Evolutionary conservation across 805 yeast species (phyloP).

Genomic region (Candida piceae): DNA sequence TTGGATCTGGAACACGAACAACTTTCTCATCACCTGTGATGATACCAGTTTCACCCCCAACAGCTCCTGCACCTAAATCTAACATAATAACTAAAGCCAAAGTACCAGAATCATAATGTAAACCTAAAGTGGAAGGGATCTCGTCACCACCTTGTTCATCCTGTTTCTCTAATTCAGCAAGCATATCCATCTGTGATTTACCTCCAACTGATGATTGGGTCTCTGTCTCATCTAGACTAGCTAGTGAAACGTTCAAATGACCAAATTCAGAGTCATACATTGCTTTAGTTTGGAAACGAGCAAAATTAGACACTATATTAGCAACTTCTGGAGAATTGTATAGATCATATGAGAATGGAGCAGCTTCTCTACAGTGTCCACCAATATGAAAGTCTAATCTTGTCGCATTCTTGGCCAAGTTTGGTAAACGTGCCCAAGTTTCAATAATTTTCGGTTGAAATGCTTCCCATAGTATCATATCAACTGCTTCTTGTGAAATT

Average conservation of each 20-base stretch:
- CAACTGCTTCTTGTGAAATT: conserved; percentile 53
- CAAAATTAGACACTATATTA: conserved; percentile 43
- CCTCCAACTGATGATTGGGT: neutral
- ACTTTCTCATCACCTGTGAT: conserved; percentile 36
- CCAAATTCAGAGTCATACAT: conserved; percentile 50
- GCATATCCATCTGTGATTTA: conserved; percentile 13
- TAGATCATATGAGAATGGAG: conserved; percentile 44
- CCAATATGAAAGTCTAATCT: conserved; percentile 41
- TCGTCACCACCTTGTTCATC: conserved; percentile 28
- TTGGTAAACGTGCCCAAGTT: conserved; percentile 37
- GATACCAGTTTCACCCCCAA: conserved; percentile 48
- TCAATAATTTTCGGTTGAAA: conserved; percentile 38
- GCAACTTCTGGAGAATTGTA: conserved; percentile 48
- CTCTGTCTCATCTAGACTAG: conserved; percentile 17
- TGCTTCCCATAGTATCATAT: conserved; percentile 49
- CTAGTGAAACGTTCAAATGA: conserved; percentile 43
- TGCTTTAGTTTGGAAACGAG: conserved; percentile 41
- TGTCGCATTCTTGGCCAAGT: conserved; percentile 25
- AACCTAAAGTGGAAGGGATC: conserved; percentile 41
- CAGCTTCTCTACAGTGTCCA: conserved; percentile 36
- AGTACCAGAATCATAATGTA: conserved; percentile 44
- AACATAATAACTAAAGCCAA: conserved; percentile 46
- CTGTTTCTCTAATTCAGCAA: conserved; percentile 10
- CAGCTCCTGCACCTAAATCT: conserved; percentile 40
- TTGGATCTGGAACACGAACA: conserved; percentile 35